Evolutionary conservation across 2,329 filamentous ascomycete genomes (phyloP), one percentile per base, ranked within the genome.

Genomic region (Blumeria hordei): DNA sequence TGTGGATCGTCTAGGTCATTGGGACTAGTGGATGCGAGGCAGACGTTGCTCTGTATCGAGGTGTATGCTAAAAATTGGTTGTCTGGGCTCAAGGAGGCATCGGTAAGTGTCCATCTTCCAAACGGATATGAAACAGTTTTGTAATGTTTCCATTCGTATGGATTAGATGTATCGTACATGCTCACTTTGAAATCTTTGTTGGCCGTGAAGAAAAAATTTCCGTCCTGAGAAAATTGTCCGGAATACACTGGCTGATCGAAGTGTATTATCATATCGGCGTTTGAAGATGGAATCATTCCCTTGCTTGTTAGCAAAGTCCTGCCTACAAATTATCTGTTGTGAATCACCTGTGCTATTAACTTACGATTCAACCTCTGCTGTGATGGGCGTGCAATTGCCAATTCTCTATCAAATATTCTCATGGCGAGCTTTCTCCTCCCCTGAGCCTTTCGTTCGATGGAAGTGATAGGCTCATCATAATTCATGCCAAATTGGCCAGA

Each of bases 101-200:
- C 92, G 12, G 92, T 96, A 60, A 98, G 82, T 0, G 90, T 96
- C 92, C 92, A 98, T 62, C 86, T 82, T 2, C 88, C 92, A 60
- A 81, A 85, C 0, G 87, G 87, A 67, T 92, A 94, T 33, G 74
- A 71, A 5, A 88, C 85, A 0, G 85, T 90, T 70, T 90, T 96
- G 72, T 95, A 95, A 67, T 94, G 88, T 65, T 83, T 83, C 92
- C 92, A 98, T 60, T 88, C 77, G 67, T 92, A 94, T 0, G 90
- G 88, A 62, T 95, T 94, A 1, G 85, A 88, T 0, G 92, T 96
- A 67, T 96, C 90, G 68, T 96, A 98, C 85, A 98, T 88, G 54
- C 88, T 83, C 9, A 98, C 88, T 61, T 80, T 83, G 70, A 94
- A 94, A 67, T 96, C 88, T 67, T 95, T 87, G 9, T 83, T 84